Evolutionary conservation across 805 yeast species (phyloP), one percentile per base, ranked within the genome.

Genomic region (Blastobotrys terrestris): DNA sequence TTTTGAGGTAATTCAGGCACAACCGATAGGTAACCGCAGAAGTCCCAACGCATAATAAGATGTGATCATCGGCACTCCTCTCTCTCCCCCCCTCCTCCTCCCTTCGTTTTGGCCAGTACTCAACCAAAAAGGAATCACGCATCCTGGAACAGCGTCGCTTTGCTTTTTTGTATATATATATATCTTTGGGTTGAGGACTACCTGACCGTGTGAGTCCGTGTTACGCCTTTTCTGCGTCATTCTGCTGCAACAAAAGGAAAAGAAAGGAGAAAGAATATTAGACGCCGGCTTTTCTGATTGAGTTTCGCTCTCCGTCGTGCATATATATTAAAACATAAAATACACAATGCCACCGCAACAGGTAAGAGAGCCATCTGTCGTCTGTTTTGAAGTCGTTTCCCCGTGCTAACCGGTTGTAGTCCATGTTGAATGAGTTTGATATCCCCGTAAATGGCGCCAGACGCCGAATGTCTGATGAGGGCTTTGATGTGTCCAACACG

Each of bases 361-460:
- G 35, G 35, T 26, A 26, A 26, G 35, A 11, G 35, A 6, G 35
- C 8, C 5, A 6, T 5, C 35, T 26, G 8, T 26, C 35, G 8
- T 26, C 11, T 26, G 5, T 26, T 26, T 26, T 26, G 35, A 6
- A 5, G 35, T n/a, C n/a, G n/a, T n/a, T 11, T 26, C 35, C 35
- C 35, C 35, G 35, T 26, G 35, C 35, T 26, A 26, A 26, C 35
- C 5, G 8, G 35, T 11, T 26, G 8, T 40, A 43, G 46, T 43
- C 46, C n/a, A 43, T 43, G 46, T n/a, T 43, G 31, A 43, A 43
- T 31, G 46, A 43, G 26, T 43, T 43, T 19, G 21, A 43, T 19
- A 43, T 43, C 46, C 44, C 44, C 44, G 20, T 41, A 13, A 15
- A 15, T 20, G 20, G 20, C 44, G 19, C 8, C 13, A 43, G 35